Conservation (phyloP, 2,329 filamentous ascomycete genomes). For the Orbilia quercus region DNA sequence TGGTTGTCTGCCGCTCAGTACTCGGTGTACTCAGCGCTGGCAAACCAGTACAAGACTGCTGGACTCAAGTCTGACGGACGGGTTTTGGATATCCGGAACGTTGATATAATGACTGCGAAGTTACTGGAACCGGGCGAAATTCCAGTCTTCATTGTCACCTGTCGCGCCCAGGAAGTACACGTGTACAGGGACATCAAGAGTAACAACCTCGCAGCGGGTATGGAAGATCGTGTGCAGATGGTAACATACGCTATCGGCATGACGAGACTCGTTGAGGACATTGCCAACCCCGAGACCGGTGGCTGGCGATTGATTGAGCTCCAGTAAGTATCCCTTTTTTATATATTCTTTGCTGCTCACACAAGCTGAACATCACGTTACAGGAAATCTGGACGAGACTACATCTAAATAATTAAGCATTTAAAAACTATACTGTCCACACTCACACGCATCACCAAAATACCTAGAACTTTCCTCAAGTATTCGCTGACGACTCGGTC, state of each 20-base stretch:
- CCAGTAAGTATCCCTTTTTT: constrained; percentile 67
- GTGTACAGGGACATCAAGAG: constrained; percentile 94
- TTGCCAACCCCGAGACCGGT: constrained; percentile 94
- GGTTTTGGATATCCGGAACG: constrained; percentile 93
- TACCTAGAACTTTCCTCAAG: neutral
- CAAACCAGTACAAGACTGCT: constrained; percentile 92
- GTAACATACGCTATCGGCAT: constrained; percentile 98
- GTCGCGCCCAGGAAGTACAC: constrained; percentile 95
- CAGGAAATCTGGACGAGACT: constrained; percentile 53
- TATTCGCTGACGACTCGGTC: constrained; percentile 4
- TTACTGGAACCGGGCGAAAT: constrained; percentile 87
- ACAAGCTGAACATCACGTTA: neutral
- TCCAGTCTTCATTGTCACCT: constrained; percentile 96
- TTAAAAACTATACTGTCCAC: neutral
- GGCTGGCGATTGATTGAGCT: constrained; percentile 98
- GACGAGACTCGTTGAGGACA: constrained; percentile 91
- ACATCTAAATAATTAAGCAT: constrained; percentile 36
- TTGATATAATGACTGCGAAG: constrained; percentile 84
- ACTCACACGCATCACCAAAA: constrained; percentile 1
- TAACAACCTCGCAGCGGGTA: constrained; percentile 88
- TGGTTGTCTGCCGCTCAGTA: constrained; percentile 98
- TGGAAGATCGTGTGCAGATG: constrained; percentile 98
- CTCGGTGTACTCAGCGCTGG: constrained; percentile 94
- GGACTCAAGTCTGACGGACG: constrained; percentile 94
- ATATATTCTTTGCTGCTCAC: neutral